Conservation (phyloP, 805 yeast species). For the Teunomyces stri region DNA sequence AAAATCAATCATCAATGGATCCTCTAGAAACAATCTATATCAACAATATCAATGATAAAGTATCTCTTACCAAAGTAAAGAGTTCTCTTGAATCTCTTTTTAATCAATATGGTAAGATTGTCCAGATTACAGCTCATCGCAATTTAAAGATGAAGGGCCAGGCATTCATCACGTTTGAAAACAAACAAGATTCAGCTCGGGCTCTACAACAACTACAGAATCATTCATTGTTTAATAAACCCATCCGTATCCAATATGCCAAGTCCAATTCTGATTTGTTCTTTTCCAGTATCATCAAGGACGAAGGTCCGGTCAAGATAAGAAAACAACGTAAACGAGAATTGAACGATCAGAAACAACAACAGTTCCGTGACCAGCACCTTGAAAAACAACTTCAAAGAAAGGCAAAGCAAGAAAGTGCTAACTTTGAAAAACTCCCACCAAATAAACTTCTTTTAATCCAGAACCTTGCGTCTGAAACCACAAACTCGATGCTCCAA, state of each 20-base stretch:
- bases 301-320: conserved; percentile 19
- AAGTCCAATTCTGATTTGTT: conserved; percentile 44
- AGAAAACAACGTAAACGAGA: conserved; percentile 20
- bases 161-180: conserved; percentile 66
- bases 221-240: conserved; percentile 43
- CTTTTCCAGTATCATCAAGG: conserved; percentile 12
- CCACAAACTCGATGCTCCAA: conserved; percentile 28
- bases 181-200: conserved; percentile 37
- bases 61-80: conserved; percentile 51
- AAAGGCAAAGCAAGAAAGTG: conserved; percentile 9
- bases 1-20: not conserved
- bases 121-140: conserved; percentile 54
- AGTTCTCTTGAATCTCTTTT: conserved; percentile 42
- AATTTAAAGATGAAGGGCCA: conserved; percentile 75
- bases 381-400: conserved; percentile 14
- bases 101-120: conserved; percentile 44
- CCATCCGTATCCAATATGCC: conserved; percentile 46
- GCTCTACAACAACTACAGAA: conserved; percentile 47
- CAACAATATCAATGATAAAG: conserved; percentile 69
- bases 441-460: conserved; percentile 70
- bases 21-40: conserved; percentile 50
- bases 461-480: conserved; percentile 41
- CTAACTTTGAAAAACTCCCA: conserved; percentile 37
- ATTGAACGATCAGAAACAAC: conserved; percentile 10
- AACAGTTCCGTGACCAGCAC: not conserved